Base-by-base conservation (phyloP, 352 stramenopile genomes). In the Elongisporangium senticosum region DNA sequence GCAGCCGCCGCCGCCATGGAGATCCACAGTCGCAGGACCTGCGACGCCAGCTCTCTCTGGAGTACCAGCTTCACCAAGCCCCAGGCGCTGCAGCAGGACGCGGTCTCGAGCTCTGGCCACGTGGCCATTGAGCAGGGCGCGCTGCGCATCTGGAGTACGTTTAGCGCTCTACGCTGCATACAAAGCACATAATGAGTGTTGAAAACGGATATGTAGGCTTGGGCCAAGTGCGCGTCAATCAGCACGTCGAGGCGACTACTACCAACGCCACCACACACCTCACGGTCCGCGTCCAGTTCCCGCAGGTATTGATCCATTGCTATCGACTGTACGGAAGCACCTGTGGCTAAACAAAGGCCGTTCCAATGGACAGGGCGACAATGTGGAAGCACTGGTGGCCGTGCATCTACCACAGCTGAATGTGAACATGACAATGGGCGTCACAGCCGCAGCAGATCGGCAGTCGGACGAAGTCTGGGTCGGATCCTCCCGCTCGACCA, bases 1-100 rank as follows among this genome's bases (percentile, higher is more conserved):
- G n/a, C 20, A n/a, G 59, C 60, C 49, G 55, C 47, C 47, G 58
- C 50, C 19, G 7, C 22, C 53, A 15, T 80, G 54, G 23, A 67
- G 55, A 61, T 86, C 50, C 75, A 79, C 26, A 68, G 73, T n/a
- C 20, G 59, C 17, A 61, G 62, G 19, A 52, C 26, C 23, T 86
- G 75, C 55, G 71, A 68, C 17, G 58, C 65, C 43, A 56, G 60
- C 47, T 62, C 67, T 21, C 58, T 72, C 14, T 86, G 75, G 75
- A 62, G 63, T 26, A 59, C 57, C 2, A 51, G 68, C 14, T 62
- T 69, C 3, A 43, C 62, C 8, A 67, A 50, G 51, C 17, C 72
- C 33, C 49, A 22, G 11, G 49, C 24, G 17, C 60, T 83, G 13
- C 63, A 74, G 17, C 43, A 61, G 1, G 47, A 71, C 8, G 48